Evolutionary conservation across 768 basidiomycete genomes (phyloP).

Genomic region (Mycena indigotica): DNA sequence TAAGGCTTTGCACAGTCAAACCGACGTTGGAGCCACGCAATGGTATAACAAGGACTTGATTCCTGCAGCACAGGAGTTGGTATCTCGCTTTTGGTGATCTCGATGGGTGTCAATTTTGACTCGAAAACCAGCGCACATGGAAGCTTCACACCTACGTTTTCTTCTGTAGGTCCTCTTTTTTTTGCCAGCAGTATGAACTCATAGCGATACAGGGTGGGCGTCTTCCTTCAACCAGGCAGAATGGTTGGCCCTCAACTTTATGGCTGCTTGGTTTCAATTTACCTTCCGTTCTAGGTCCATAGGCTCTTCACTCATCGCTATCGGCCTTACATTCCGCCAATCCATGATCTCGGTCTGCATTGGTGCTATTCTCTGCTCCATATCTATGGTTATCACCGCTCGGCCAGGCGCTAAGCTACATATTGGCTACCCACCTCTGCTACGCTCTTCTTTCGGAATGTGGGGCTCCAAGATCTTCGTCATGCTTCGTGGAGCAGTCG

Average conservation of each 20-base stretch:
- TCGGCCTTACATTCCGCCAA: constrained; percentile 27
- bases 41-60: constrained; percentile 23
- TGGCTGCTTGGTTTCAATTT: not conserved
- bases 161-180: constrained; percentile 12
- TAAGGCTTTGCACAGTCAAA: not conserved
- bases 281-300: constrained; percentile 17
- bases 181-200: not conserved
- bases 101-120: no score
- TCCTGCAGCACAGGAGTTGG: constrained; percentile 11
- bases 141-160: constrained; percentile 23
- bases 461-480: constrained; percentile 27
- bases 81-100: not conserved
- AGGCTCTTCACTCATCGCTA: constrained; percentile 25
- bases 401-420: constrained; percentile 25
- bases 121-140: constrained; percentile 15
- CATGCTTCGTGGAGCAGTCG: constrained; percentile 23
- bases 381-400: constrained; percentile 23
- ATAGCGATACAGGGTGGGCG: constrained; percentile 15
- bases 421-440: constrained; percentile 25
- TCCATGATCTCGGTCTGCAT: constrained; percentile 26
- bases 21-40: constrained; percentile 13
- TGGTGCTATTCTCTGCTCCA: constrained; percentile 19
- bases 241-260: constrained; percentile 4
- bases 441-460: constrained; percentile 26
- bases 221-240: constrained; percentile 24